Evolutionary conservation across 306 rosid genomes (phyloP).

Genomic region (Medicago arabica): DNA sequence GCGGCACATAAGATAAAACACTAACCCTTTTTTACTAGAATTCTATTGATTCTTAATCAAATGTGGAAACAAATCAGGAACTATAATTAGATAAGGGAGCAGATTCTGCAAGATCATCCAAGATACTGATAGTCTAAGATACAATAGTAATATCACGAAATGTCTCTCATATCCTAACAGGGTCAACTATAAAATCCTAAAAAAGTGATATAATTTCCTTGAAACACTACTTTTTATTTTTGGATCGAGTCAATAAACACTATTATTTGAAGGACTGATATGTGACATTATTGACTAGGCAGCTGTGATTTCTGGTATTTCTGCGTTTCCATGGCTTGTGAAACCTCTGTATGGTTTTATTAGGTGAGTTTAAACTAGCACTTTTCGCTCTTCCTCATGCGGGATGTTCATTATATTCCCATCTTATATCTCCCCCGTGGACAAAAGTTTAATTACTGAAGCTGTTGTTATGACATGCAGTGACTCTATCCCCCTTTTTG

Average conservation of each 20-base stretch:
- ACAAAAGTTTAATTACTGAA: conserved; percentile 16
- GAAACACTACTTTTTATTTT: conserved; percentile 10
- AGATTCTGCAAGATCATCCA: not conserved
- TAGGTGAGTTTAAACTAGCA: conserved; percentile 59
- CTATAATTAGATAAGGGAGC: not conserved
- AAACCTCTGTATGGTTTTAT: conserved; percentile 94
- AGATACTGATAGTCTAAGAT: conserved; percentile 26
- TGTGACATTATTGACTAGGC: conserved; percentile 69
- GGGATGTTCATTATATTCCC: conserved; percentile 7
- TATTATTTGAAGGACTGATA: conserved; percentile 47
- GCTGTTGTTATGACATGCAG: conserved; percentile 56
- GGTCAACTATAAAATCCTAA: conserved; percentile 9
- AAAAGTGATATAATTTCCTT: conserved; percentile 11
- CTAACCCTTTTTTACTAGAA: not conserved
- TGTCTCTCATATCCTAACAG: not conserved
- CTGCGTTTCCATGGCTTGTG: conserved; percentile 92
- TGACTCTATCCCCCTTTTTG: conserved; percentile 96
- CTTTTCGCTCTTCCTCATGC: conserved; percentile 24
- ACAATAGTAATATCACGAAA: not conserved
- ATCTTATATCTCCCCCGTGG: not conserved
- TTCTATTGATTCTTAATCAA: not conserved
- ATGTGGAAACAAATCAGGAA: not conserved
- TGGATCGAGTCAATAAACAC: conserved; percentile 10
- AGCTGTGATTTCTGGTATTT: conserved; percentile 87
- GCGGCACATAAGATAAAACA: not conserved